A percentile compares a stretch with the other conserved stretches of the same genome.
phyloP scores from a whole-genome alignment of 331 rosid species.

The Phaseolus coccineus region DNA sequence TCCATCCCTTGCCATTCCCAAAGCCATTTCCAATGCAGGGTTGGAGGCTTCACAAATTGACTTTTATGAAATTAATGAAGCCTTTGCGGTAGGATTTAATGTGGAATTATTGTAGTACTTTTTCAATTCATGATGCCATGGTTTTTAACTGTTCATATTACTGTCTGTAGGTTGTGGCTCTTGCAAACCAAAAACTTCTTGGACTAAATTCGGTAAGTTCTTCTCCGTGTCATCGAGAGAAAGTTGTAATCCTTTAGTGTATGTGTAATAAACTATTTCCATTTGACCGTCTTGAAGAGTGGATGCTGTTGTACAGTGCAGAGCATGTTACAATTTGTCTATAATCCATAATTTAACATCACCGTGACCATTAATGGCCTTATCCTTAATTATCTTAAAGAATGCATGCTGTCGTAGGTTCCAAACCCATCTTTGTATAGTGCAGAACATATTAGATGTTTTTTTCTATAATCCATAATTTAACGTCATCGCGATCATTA shows the following conservation, averaged over 20 bases:
- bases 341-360: background rate
- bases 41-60: conserved; percentile 82
- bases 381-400: background rate
- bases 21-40: conserved; percentile 87
- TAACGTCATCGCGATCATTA: background rate
- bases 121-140: conserved; percentile 17
- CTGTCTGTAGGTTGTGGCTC: conserved; percentile 85
- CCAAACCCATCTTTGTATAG: background rate
- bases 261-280: background rate
- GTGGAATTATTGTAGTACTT: conserved; percentile 32
- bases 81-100: conserved; percentile 76
- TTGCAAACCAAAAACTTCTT: conserved; percentile 93
- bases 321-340: conserved; percentile 32
- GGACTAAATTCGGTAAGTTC: conserved; percentile 80
- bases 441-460: conserved; percentile 19
- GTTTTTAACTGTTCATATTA: conserved; percentile 37
- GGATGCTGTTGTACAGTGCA: background rate
- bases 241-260: conserved; percentile 18
- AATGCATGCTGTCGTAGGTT: background rate
- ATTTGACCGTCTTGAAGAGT: conserved; percentile 13
- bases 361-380: background rate
- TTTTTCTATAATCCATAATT: conserved; percentile 18
- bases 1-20: conserved; percentile 96
- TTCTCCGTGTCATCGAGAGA: conserved; percentile 6
- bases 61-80: conserved; percentile 94